Conservation (phyloP, 2,329 filamentous ascomycete species). For the Achaetomium macrosporum region DNA sequence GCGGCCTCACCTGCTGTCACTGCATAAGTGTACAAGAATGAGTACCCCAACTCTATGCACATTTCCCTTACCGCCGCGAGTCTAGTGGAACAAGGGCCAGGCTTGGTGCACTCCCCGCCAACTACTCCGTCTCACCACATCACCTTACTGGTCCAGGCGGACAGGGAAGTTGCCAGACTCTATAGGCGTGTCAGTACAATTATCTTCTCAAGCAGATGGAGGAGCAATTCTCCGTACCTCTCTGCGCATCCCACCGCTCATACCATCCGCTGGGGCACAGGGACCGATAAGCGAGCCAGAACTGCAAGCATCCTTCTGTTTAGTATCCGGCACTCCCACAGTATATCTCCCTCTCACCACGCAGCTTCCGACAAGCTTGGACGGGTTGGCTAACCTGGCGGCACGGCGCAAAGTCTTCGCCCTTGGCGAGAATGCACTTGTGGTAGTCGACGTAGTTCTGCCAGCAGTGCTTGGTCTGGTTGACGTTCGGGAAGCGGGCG, state of each 20-base stretch:
- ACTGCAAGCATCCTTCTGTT: constrained; percentile 48
- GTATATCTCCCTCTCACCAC: neutral
- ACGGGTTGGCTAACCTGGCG: constrained; percentile 63
- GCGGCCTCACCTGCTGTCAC: constrained; percentile 2
- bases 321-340: constrained; percentile 20
- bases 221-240: constrained; percentile 52
- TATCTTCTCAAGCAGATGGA: neutral
- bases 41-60: constrained; percentile 24
- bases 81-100: constrained; percentile 23
- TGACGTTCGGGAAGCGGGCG: constrained; percentile 97
- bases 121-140: constrained; percentile 7
- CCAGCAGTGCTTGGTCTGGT: constrained; percentile 99
- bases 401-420: constrained; percentile 96
- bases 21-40: constrained; percentile 8
- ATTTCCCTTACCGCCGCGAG: constrained; percentile 21
- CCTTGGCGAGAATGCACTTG: constrained; percentile 98
- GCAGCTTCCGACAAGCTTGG: too few relatives aligned
- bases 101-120: constrained; percentile 13
- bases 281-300: constrained; percentile 93
- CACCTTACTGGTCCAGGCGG: constrained; percentile 51
- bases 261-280: constrained; percentile 96
- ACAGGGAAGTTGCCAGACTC: constrained; percentile 64
- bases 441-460: constrained; percentile 99
- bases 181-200: constrained; percentile 29
- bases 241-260: constrained; percentile 93